phyloP scores from a whole-genome alignment of 129 eudicot genomes.

The Saussurea involucrata region DNA sequence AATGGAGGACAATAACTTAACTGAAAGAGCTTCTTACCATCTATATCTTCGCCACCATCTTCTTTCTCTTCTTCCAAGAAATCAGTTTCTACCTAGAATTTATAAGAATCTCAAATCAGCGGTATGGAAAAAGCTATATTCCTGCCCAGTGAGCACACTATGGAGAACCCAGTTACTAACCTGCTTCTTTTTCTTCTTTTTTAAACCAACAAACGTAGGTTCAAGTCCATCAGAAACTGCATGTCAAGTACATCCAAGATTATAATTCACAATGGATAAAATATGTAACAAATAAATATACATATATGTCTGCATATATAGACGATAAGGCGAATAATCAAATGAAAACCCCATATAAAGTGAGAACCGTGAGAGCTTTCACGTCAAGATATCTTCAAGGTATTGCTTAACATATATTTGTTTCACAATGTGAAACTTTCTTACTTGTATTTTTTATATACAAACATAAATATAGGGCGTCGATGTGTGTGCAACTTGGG shows the following conservation, averaged over 20 bases:
- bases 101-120: not conserved
- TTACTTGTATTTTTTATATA: no score
- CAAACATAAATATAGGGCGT: not conserved
- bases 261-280: not conserved
- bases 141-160: not conserved
- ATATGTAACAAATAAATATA: not conserved
- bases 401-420: no score
- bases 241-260: not conserved
- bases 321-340: no score
- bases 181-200: slow-evolving; percentile 78
- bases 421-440: no score
- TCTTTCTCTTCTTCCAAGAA: slow-evolving; percentile 62
- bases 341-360: no score
- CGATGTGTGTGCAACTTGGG: not conserved
- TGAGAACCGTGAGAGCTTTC: no score
- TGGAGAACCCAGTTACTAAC: slow-evolving; percentile 26
- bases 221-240: slow-evolving; percentile 60
- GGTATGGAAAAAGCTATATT: not conserved
- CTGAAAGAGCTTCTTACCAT: slow-evolving; percentile 31
- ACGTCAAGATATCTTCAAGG: no score
- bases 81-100: slow-evolving; percentile 49
- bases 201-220: slow-evolving; percentile 56
- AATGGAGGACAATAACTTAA: not conserved
- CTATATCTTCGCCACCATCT: slow-evolving; percentile 47
- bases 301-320: no score